Percentiles rank a stretch among this genome's conserved stretches.
phyloP scores from a whole-genome alignment of 2,329 filamentous ascomycete genomes.

The Fusarium cicatricum region DNA sequence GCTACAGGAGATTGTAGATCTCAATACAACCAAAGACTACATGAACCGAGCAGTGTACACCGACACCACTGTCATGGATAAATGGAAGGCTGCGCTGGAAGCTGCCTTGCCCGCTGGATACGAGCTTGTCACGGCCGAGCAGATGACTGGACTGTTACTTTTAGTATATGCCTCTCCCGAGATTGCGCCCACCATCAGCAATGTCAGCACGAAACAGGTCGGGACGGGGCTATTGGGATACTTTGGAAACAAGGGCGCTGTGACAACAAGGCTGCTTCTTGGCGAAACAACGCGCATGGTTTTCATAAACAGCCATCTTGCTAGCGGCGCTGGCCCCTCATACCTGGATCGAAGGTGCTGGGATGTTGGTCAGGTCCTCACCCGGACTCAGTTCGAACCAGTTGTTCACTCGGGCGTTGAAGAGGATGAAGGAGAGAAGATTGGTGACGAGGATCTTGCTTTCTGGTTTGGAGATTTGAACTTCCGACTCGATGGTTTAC shows the following conservation, averaged over 20 bases:
- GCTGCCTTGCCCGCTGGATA: conserved; percentile 81
- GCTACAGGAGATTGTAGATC: conserved; percentile 90
- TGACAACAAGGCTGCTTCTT: conserved; percentile 81
- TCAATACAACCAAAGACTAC: conserved; percentile 81
- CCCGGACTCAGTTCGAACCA: conserved; percentile 80
- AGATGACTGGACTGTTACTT: conserved; percentile 85
- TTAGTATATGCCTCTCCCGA: conserved; percentile 86
- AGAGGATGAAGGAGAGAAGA: conserved; percentile 70
- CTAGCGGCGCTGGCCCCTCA: conserved; percentile 81
- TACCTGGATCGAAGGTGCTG: conserved; percentile 86
- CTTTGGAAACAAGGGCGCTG: conserved; percentile 95
- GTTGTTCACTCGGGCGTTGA: conserved; percentile 71
- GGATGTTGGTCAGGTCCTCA: conserved; percentile 83
- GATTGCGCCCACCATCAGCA: conserved; percentile 76
- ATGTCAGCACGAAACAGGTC: conserved; percentile 82
- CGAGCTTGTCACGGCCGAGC: conserved; percentile 77
- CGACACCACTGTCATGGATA: conserved; percentile 74
- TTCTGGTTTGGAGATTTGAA: conserved; percentile 99
- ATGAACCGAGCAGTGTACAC: conserved; percentile 72
- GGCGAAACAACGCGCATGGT: conserved; percentile 90
- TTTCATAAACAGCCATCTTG: conserved; percentile 91
- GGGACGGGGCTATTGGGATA: conserved; percentile 93
- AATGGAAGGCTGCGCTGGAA: conserved; percentile 82
- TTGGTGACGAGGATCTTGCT: conserved; percentile 91
- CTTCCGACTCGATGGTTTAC: conserved; percentile 87